phyloP scores from a whole-genome alignment of 805 yeast species.

The Starmera caribaea region DNA sequence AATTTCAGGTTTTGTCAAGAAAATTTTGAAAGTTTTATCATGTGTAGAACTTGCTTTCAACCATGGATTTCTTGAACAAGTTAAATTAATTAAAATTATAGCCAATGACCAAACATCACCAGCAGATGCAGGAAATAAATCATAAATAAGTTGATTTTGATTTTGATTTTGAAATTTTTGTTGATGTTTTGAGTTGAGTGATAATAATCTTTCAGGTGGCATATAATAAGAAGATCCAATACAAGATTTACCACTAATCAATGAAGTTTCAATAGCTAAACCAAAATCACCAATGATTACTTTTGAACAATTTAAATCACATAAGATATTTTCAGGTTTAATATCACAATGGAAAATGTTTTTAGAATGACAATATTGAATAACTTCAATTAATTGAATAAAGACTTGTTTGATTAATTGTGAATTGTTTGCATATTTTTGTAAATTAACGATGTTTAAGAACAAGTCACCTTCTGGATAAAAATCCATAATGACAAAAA shows the following conservation, averaged over 20 bases:
- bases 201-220: conserved; percentile 77
- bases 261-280: conserved; percentile 54
- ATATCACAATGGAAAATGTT: conserved; percentile 90
- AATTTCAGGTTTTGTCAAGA: conserved; percentile 42
- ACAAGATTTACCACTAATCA: conserved; percentile 60
- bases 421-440: conserved; percentile 47
- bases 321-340: conserved; percentile 89
- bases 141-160: not conserved
- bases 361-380: conserved; percentile 70
- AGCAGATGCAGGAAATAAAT: conserved; percentile 52
- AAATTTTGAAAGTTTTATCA: conserved; percentile 59
- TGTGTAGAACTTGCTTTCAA: conserved; percentile 56
- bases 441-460: conserved; percentile 69
- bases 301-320: conserved; percentile 44
- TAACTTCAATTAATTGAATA: conserved; percentile 72
- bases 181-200: conserved; percentile 20
- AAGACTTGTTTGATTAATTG: conserved; percentile 46
- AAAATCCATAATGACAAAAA: conserved; percentile 78
- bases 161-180: conserved; percentile 2
- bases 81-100: conserved; percentile 66
- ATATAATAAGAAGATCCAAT: conserved; percentile 85
- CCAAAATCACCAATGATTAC: conserved; percentile 83
- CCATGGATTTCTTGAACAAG: conserved; percentile 89
- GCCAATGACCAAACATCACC: conserved; percentile 89
- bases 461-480: conserved; percentile 81